These are phyloP conservation scores for Podila epigama DNA, from an alignment of 192 early-diverging fungal genomes.

Conservation along the genomic window DNA sequence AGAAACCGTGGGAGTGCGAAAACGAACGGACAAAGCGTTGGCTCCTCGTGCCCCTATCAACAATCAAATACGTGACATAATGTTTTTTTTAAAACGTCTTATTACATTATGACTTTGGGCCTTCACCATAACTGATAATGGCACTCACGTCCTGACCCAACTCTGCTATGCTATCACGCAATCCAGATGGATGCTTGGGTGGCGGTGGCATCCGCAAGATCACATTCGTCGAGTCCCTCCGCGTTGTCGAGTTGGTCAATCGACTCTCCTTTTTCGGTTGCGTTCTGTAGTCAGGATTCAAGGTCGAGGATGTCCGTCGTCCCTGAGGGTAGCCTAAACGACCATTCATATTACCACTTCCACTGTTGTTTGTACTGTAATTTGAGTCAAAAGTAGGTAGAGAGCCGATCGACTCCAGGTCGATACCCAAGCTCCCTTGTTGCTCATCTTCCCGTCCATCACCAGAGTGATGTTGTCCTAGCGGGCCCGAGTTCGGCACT, in stretches of 20 bases:
- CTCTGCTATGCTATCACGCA: constrained; percentile 93
- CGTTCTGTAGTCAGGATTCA: constrained; percentile 19
- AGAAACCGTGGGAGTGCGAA: background rate
- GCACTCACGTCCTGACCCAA: constrained; percentile 90
- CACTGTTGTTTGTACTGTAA: background rate
- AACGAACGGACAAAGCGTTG: background rate
- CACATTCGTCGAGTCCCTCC: constrained; percentile 7
- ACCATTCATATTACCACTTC: background rate
- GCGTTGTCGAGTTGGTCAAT: background rate
- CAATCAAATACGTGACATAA: background rate
- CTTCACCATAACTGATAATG: constrained; percentile 93
- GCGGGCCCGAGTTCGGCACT: background rate
- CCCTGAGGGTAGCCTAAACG: background rate
- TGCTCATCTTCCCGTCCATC: background rate
- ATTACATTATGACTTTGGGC: constrained; percentile 56
- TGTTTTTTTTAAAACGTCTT: background rate
- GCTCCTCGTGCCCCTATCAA: background rate
- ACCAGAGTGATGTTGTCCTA: background rate
- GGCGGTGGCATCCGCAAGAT: constrained; percentile 29
- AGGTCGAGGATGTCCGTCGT: constrained; percentile 18
- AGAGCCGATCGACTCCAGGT: constrained; percentile 14
- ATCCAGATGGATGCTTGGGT: constrained; percentile 47
- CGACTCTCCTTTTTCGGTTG: background rate
- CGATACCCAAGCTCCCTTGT: constrained; percentile 14
- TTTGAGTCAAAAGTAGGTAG: background rate